These are phyloP conservation scores for Penicillium brevicompactum DNA, from an alignment of 2,329 filamentous ascomycete species.

Conservation along the genomic window DNA sequence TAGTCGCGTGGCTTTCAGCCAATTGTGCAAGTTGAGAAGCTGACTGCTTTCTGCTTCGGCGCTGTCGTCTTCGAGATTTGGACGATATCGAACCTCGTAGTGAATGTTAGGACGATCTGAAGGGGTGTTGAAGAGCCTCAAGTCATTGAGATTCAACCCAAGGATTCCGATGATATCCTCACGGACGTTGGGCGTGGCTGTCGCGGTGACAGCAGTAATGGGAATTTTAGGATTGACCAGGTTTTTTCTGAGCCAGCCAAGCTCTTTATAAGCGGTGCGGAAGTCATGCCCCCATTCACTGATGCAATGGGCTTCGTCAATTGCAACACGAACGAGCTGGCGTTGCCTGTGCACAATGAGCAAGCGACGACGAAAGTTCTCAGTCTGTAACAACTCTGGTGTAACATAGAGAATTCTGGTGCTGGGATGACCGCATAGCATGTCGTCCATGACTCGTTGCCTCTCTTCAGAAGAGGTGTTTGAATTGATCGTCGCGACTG, in stretches of 20 bases:
- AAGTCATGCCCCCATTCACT: slow-evolving; percentile 99
- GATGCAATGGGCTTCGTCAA: slow-evolving; percentile 96
- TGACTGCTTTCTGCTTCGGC: slow-evolving; percentile 59
- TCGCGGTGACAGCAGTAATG: slow-evolving; percentile 90
- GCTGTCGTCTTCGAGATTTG: slow-evolving; percentile 32
- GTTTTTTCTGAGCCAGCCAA: slow-evolving; percentile 77
- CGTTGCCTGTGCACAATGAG: slow-evolving; percentile 74
- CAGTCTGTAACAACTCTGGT: slow-evolving; percentile 79
- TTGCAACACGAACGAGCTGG: slow-evolving; percentile 82
- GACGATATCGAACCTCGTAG: slow-evolving; percentile 75
- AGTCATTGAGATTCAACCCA: slow-evolving; percentile 63
- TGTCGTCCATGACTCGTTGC: slow-evolving; percentile 72
- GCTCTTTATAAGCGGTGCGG: slow-evolving; percentile 83
- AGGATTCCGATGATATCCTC: slow-evolving; percentile 80
- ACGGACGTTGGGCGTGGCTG: slow-evolving; percentile 78
- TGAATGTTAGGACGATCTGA: slow-evolving; percentile 85
- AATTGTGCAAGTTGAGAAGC: slow-evolving; percentile 74
- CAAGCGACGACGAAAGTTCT: slow-evolving; percentile 75
- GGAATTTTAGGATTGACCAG: slow-evolving; percentile 74
- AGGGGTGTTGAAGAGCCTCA: slow-evolving; percentile 79
- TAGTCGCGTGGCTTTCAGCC: slow-evolving; percentile 73
- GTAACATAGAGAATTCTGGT: slow-evolving; percentile 90
- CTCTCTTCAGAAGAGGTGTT: slow-evolving; percentile 69
- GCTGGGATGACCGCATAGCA: slow-evolving; percentile 82
- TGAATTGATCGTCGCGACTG: slow-evolving; percentile 84